Base-by-base conservation (phyloP, 352 stramenopile genomes). In the Pseudoperonospora humuli region DNA sequence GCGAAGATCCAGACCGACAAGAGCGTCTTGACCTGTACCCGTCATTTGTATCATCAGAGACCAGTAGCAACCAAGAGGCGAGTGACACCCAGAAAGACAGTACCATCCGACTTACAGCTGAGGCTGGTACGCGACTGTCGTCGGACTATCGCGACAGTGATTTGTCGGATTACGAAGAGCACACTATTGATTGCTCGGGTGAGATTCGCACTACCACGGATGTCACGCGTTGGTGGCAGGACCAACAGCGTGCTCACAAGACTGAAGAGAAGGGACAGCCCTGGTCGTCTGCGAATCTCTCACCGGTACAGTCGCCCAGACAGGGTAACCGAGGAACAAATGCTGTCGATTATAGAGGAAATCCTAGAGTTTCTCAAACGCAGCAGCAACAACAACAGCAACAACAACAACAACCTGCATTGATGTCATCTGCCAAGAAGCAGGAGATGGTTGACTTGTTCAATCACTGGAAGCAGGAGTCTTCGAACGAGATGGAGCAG, bases 201-300 rank as follows among this genome's bases (percentile, higher is more conserved):
- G 59, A 67, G 6, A 70, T 74, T 19, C 60, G 66, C 24, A 66
- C 49, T 10, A 77, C 66, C 19, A 72, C 66, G 3, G 66, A 77
- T 20, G 45, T 77, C 35, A 67, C 59, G 3, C 59, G 66, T 14
- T 69, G 65, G 63, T 74, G 66, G 63, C 61, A 64, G 44, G 54
- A 69, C 29, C 62, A 71, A 35, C 47, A 65, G 13, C 32, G 19
- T 13, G 23, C 47, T 3, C 59, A 56, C 18, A 40, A 58, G 26
- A 11, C 40, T 27, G 26, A 26, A 11, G 56, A 40, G 20, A 10
- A 59, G 11, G 34, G 31, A 21, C 13, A 26, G 9, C 28, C 18
- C 28, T 44, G 37, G 6, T 26, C 27, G 11, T 49, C 55, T 39
- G 29, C 35, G n/a, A 47, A 24, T 31, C 10, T 54, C 2, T 54